These are phyloP conservation scores for Wickerhamiella alocasiicola DNA, from an alignment of 805 yeast genomes.

Conservation along the genomic window DNA sequence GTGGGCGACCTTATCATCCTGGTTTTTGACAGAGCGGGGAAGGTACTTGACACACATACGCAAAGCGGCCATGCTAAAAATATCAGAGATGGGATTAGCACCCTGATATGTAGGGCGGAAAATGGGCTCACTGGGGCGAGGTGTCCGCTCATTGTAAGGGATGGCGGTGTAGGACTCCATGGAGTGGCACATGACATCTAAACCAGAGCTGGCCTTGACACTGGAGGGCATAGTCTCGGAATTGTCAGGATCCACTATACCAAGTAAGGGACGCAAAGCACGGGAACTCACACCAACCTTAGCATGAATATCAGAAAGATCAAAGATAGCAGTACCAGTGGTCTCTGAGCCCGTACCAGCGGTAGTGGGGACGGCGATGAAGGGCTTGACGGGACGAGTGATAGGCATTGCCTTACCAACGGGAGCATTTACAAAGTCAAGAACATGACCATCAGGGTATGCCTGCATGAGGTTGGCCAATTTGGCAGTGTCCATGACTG, in stretches of 20 bases:
- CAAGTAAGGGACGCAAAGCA: slow-evolving; percentile 33
- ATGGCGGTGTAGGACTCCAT: slow-evolving; percentile 37
- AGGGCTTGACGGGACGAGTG: slow-evolving; percentile 27
- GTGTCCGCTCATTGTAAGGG: slow-evolving; percentile 31
- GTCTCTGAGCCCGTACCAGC: slow-evolving; percentile 39
- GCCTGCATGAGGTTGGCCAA: slow-evolving; percentile 32
- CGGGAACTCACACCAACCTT: slow-evolving; percentile 36
- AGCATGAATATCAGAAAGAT: slow-evolving; percentile 29
- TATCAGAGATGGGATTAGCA: slow-evolving; percentile 36
- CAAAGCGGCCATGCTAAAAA: slow-evolving; percentile 33
- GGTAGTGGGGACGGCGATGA: slow-evolving; percentile 35
- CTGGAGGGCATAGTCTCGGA: slow-evolving; percentile 32
- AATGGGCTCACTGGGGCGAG: slow-evolving; percentile 30
- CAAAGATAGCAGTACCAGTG: slow-evolving; percentile 36
- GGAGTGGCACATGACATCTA: slow-evolving; percentile 36
- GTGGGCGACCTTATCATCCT: slow-evolving; percentile 33
- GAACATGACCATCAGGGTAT: slow-evolving; percentile 31
- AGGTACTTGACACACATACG: slow-evolving; percentile 31
- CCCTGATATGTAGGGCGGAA: slow-evolving; percentile 33
- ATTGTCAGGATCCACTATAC: slow-evolving; percentile 34
- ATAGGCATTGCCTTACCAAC: slow-evolving; percentile 30
- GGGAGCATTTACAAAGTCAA: slow-evolving; percentile 35
- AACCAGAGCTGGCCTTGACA: slow-evolving; percentile 33
- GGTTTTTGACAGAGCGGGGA: slow-evolving; percentile 30
- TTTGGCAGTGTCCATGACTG: slow-evolving; percentile 37